Conservation (phyloP, 2,329 filamentous ascomycete species). For the Paraphaeosphaeria sporulosa region DNA sequence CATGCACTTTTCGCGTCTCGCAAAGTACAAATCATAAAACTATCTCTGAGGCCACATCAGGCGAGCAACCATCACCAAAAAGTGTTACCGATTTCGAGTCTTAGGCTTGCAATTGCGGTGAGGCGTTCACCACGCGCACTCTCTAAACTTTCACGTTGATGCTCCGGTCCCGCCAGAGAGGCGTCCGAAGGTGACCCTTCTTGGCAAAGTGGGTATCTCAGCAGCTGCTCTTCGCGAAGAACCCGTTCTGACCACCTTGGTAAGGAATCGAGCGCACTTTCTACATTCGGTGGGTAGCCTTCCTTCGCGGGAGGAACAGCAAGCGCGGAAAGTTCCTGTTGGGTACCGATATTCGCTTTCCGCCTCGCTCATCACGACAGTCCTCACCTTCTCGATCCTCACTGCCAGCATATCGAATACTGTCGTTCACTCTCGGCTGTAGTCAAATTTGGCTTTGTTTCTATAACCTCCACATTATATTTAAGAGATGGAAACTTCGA, state of each 20-base stretch:
- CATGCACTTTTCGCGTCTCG: constrained; percentile 8
- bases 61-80: neutral
- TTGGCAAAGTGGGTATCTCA: neutral
- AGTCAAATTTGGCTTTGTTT: constrained; percentile 18
- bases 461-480: neutral
- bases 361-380: neutral
- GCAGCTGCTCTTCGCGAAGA: constrained; percentile 1
- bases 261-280: constrained; percentile 16
- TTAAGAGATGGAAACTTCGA: constrained; percentile 15
- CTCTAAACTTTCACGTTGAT: neutral
- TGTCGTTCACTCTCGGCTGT: constrained; percentile 6
- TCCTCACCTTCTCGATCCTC: neutral
- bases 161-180: neutral
- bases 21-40: constrained; percentile 25
- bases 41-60: neutral
- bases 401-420: neutral
- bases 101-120: neutral
- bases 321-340: neutral
- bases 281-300: constrained; percentile 9
- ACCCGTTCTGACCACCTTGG: neutral
- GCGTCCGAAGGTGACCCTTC: neutral
- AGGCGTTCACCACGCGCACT: constrained; percentile 3
- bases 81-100: neutral
- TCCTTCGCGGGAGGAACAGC: constrained; percentile 18
- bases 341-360: neutral